These are phyloP conservation scores for Nevesoporus exiguus DNA, from an alignment of 768 basidiomycete genomes.

Conservation along the genomic window DNA sequence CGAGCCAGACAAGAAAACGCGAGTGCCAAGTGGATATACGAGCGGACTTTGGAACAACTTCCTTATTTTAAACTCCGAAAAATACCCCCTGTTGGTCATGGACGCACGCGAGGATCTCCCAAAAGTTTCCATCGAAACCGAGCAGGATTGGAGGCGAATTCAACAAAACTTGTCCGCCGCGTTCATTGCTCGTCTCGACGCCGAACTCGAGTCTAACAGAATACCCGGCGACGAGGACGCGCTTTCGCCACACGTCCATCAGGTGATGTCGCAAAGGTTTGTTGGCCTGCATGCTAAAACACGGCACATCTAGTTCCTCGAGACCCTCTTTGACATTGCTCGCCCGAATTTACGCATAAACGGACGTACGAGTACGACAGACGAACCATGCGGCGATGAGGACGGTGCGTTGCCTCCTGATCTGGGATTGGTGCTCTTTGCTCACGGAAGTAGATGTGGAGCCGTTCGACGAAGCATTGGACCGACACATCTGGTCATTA, in stretches of 20 bases:
- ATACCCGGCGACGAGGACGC: constrained; percentile 43
- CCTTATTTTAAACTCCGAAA: constrained; percentile 14
- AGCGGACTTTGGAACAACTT: constrained; percentile 9
- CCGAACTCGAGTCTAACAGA: constrained; percentile 40
- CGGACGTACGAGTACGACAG: constrained; percentile 58
- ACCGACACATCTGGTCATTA: constrained; percentile 77
- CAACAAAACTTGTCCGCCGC: constrained; percentile 49
- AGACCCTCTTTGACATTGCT: constrained; percentile 56
- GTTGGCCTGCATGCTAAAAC: not conserved
- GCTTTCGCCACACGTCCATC: constrained; percentile 47
- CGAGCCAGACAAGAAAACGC: not conserved
- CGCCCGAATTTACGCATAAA: constrained; percentile 77
- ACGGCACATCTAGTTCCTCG: constrained; percentile 47
- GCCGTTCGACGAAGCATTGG: constrained; percentile 83
- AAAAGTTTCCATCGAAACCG: constrained; percentile 60
- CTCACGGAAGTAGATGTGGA: constrained; percentile 53
- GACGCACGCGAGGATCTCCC: constrained; percentile 42
- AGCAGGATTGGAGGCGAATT: constrained; percentile 65
- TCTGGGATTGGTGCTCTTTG: not conserved
- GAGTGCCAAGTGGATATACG: not conserved
- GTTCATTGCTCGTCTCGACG: constrained; percentile 44
- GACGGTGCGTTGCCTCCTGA: constrained; percentile 39
- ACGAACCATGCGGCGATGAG: constrained; percentile 54
- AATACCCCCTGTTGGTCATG: constrained; percentile 14
- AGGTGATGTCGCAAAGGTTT: constrained; percentile 36